Evolutionary conservation across 306 rosid genomes (phyloP).

Genomic region (Malus fusca): DNA sequence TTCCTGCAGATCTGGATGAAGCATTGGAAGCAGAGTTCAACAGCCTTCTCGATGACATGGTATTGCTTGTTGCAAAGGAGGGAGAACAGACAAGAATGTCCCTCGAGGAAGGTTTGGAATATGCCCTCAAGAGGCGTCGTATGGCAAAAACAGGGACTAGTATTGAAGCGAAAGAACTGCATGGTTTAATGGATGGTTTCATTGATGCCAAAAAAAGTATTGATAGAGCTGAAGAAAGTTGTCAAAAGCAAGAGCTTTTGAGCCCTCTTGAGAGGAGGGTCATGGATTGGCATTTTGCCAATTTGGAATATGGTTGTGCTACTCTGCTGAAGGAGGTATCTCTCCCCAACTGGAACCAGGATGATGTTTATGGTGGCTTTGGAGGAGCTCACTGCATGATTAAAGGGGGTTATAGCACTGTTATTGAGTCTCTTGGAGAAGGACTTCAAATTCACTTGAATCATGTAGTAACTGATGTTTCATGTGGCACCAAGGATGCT

Average conservation of each 20-base stretch:
- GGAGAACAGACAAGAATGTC: conserved; percentile 86
- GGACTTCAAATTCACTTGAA: conserved; percentile 66
- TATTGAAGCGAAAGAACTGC: conserved; percentile 38
- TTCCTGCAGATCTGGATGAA: conserved; percentile 90
- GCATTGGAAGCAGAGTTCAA: conserved; percentile 91
- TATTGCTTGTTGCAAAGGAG: conserved; percentile 70
- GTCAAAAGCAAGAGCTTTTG: conserved; percentile 45
- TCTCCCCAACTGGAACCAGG: conserved; percentile 98
- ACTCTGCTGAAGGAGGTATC: conserved; percentile 85
- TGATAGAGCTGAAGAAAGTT: conserved; percentile 18
- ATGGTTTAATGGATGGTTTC: conserved; percentile 21
- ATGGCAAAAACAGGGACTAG: conserved; percentile 34
- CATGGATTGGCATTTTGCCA: conserved; percentile 99
- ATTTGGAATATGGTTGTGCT: conserved; percentile 99
- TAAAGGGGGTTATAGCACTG: conserved; percentile 90
- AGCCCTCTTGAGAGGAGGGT: conserved; percentile 94
- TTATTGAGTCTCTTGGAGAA: conserved; percentile 87
- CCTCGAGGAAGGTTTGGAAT: conserved; percentile 96
- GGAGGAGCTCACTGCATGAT: conserved; percentile 99
- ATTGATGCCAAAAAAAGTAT: conserved; percentile 22
- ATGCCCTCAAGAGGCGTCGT: conserved; percentile 74
- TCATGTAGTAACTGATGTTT: conserved; percentile 74
- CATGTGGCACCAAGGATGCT: conserved; percentile 46
- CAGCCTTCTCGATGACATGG: conserved; percentile 94
- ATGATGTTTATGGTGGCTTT: conserved; percentile 97